Conservation (phyloP, 208 protist genomes). For the Acanthamoeba castellanii region DNA sequence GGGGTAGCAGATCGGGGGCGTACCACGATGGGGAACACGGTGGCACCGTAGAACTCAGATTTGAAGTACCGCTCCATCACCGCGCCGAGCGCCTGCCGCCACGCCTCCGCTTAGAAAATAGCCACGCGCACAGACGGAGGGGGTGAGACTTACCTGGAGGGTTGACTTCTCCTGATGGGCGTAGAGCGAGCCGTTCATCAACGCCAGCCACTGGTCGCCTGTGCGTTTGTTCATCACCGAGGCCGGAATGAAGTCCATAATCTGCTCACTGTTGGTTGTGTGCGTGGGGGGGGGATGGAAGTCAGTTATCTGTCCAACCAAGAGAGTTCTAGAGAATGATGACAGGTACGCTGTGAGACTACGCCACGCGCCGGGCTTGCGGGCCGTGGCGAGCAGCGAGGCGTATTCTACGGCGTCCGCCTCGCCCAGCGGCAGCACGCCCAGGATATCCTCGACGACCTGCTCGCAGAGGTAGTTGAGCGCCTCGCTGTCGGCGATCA, state of each 20-base stretch:
- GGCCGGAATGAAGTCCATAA: not conserved
- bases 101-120: not conserved
- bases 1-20: not conserved
- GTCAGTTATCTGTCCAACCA: not conserved
- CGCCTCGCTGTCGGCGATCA: not conserved
- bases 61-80: conserved; percentile 9
- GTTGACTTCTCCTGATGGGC: not conserved
- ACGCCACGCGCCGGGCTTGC: not conserved
- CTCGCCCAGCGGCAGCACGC: not conserved
- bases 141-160: not conserved
- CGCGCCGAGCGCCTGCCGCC: not conserved
- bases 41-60: not conserved
- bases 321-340: not conserved
- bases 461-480: conserved; percentile 22
- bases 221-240: not conserved
- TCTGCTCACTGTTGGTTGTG: not conserved
- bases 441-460: not conserved
- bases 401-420: not conserved
- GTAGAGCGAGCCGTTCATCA: not conserved
- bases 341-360: not conserved
- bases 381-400: not conserved
- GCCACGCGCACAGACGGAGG: no score
- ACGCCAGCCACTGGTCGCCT: not conserved
- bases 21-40: conserved; percentile 6
- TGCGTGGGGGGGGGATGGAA: not conserved